A percentile compares a stretch with the other conserved stretches of the same genome.
Evolutionary conservation across 2,329 filamentous ascomycete genomes (phyloP).

Genomic region (Sphaerostilbella broomeana): DNA sequence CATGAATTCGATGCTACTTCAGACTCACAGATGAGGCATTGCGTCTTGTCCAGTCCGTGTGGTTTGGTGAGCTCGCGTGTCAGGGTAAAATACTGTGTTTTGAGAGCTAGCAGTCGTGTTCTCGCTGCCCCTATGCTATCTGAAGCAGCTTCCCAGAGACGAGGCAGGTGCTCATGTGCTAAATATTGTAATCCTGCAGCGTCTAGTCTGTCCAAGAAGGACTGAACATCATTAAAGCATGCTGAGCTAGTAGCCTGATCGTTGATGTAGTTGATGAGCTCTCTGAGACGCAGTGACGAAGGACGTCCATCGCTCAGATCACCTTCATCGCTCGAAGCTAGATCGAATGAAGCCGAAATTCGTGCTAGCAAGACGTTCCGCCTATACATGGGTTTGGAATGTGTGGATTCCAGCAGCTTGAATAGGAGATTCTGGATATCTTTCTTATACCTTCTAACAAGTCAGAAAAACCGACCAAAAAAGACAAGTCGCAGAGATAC

Average conservation of each 20-base stretch:
- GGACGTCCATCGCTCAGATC: slow-evolving; percentile 24
- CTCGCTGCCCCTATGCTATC: slow-evolving; percentile 20
- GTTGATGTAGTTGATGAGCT: slow-evolving; percentile 31
- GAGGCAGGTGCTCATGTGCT: slow-evolving; percentile 30
- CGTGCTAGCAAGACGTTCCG: slow-evolving; percentile 34
- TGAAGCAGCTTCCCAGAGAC: slow-evolving; percentile 24
- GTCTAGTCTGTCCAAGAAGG: slow-evolving; percentile 36
- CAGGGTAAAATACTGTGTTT: slow-evolving; percentile 39
- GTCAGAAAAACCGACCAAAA: no score
- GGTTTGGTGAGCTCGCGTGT: slow-evolving; percentile 29
- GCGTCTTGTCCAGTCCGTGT: slow-evolving; percentile 16
- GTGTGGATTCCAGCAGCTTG: slow-evolving; percentile 23
- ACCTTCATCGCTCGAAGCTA: slow-evolving; percentile 23
- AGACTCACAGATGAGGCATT: slow-evolving; percentile 20
- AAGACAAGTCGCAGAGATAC: no score
- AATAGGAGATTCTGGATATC: slow-evolving; percentile 26
- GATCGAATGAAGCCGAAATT: slow-evolving; percentile 31
- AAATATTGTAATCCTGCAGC: slow-evolving; percentile 35
- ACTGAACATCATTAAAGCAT: slow-evolving; percentile 43
- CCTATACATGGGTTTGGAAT: slow-evolving; percentile 32
- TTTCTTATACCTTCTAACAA: slow-evolving; percentile 19
- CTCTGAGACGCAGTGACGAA: slow-evolving; percentile 26
- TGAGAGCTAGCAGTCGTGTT: slow-evolving; percentile 31
- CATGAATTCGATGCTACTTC: slow-evolving; percentile 18
- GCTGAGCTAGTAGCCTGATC: slow-evolving; percentile 30